Evolutionary conservation across 768 basidiomycete genomes (phyloP).

Genomic region (Suillus paluster): DNA sequence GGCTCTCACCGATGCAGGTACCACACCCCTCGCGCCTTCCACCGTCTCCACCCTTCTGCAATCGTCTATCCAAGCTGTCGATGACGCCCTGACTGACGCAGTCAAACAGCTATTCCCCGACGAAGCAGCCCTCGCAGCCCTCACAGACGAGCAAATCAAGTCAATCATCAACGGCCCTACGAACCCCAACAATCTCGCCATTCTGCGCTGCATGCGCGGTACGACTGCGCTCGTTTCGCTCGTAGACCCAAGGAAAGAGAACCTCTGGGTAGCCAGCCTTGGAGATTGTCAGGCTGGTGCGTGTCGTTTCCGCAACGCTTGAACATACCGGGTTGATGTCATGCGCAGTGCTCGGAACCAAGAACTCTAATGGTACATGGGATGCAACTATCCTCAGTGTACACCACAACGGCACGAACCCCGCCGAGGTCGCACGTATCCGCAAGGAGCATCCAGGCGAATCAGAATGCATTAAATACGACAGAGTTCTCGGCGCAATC

Average conservation of each 20-base stretch:
- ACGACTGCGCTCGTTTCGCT: conserved; percentile 54
- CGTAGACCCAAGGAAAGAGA: conserved; percentile 44
- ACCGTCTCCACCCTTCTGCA: conserved; percentile 39
- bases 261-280: conserved; percentile 60
- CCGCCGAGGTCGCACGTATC: conserved; percentile 45
- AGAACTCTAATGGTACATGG: conserved; percentile 41
- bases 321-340: not conserved
- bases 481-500: conserved; percentile 57
- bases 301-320: conserved; percentile 11
- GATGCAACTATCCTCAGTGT: conserved; percentile 44
- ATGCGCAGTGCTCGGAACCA: conserved; percentile 46
- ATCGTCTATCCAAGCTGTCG: conserved; percentile 42
- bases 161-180: conserved; percentile 44
- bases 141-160: conserved; percentile 46
- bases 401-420: conserved; percentile 55
- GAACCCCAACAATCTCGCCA: conserved; percentile 35
- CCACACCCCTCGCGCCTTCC: conserved; percentile 7
- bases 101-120: conserved; percentile 49
- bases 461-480: conserved; percentile 43
- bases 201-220: conserved; percentile 54
- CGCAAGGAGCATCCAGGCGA: conserved; percentile 52
- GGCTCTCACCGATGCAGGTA: conserved; percentile 15
- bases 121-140: conserved; percentile 27
- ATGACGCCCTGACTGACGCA: conserved; percentile 41
- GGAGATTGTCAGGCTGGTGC: conserved; percentile 60